Evolutionary conservation across 345 rosid genomes (phyloP).

Genomic region (Hirschfeldia incana): DNA sequence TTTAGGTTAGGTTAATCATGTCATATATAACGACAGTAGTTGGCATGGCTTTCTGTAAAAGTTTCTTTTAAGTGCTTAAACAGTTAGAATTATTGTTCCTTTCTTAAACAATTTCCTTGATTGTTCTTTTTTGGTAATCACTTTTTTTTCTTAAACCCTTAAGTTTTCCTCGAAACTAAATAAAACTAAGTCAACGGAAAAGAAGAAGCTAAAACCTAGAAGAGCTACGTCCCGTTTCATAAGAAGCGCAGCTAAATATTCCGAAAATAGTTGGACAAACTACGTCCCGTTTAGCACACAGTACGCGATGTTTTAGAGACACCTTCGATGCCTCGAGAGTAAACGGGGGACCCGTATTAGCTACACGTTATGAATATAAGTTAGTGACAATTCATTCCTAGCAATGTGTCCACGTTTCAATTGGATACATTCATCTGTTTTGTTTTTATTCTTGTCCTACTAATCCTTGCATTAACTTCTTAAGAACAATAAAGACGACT

Average conservation of each 20-base stretch:
- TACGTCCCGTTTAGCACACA: slow-evolving; percentile 12
- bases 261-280: neutral
- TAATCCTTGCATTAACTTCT: slow-evolving; percentile 10
- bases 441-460: neutral
- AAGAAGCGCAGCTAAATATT: neutral
- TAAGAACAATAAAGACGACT: neutral
- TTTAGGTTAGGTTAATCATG: slow-evolving; percentile 16
- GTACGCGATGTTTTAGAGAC: slow-evolving; percentile 10
- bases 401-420: slow-evolving; percentile 17
- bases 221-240: neutral
- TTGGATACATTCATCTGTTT: slow-evolving; percentile 11
- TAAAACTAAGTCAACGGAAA: neutral
- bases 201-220: neutral
- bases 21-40: neutral
- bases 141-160: neutral
- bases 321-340: neutral
- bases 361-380: slow-evolving; percentile 15
- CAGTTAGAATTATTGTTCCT: neutral
- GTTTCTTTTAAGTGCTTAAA: neutral
- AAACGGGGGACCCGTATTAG: neutral
- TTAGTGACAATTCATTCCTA: slow-evolving; percentile 16
- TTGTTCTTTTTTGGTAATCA: neutral
- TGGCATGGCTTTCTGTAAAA: neutral
- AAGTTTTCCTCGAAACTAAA: neutral
- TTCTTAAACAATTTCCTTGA: neutral